phyloP scores from a whole-genome alignment of 225 moss, liverwort and hornwort species.

The Lunularia cruciata region DNA sequence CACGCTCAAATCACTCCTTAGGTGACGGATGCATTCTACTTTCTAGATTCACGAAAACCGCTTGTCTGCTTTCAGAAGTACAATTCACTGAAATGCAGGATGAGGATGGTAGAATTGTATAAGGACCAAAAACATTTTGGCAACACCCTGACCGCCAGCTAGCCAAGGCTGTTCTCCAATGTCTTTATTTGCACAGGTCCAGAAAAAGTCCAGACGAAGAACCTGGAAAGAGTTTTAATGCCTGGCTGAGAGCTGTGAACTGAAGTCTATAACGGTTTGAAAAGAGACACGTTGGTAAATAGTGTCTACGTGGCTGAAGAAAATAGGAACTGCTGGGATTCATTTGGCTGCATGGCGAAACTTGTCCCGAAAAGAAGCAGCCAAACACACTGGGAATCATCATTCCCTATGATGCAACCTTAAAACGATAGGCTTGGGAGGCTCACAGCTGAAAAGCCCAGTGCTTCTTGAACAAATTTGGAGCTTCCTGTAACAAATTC shows the following conservation, averaged over 20 bases:
- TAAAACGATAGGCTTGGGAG: no score
- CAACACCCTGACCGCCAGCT: background rate
- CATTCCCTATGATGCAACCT: background rate
- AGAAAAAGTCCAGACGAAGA: background rate
- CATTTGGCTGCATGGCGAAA: slow-evolving; percentile 6
- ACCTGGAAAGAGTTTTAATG: background rate
- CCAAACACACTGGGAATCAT: background rate
- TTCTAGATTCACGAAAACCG: no score
- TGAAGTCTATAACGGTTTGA: background rate
- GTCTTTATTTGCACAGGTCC: background rate
- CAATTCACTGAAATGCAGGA: no score
- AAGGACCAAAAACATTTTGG: no score
- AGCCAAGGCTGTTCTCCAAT: background rate
- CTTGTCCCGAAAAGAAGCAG: background rate
- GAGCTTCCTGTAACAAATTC: background rate
- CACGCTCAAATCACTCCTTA: no score
- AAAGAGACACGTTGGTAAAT: background rate
- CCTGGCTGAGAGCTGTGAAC: background rate
- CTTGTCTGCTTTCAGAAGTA: no score
- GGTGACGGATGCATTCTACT: no score
- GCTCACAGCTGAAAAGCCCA: background rate
- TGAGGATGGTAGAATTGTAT: no score
- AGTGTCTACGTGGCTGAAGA: background rate
- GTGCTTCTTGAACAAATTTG: background rate
- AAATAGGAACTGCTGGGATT: background rate